phyloP scores from a whole-genome alignment of 192 early-diverging fungal genomes.

The Ambispora gerdemannii region DNA sequence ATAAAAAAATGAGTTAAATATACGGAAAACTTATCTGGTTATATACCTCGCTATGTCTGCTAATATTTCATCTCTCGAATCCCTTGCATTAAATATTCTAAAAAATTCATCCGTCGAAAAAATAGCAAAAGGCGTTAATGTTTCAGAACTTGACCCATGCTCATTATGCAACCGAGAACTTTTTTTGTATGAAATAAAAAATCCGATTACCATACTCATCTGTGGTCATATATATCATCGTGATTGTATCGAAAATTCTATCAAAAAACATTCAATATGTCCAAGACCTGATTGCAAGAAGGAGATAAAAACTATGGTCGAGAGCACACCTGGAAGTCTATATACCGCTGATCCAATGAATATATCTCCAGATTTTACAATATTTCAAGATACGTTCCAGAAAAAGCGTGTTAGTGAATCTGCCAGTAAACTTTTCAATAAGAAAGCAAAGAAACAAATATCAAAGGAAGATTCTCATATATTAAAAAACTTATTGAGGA shows the following conservation, averaged over 20 bases:
- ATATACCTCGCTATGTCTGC: no score
- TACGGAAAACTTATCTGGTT: no score
- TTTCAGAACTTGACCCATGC: conserved; percentile 19
- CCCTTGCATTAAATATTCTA: conserved; percentile 24
- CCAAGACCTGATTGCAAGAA: conserved; percentile 27
- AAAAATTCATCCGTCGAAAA: conserved; percentile 9
- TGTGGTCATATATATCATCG: conserved; percentile 17
- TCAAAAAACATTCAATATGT: conserved; percentile 26
- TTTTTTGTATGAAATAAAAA: conserved; percentile 27
- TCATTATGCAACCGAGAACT: conserved; percentile 18
- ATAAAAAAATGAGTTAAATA: no score
- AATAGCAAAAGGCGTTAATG: neutral
- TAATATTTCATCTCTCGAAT: conserved; percentile 20
- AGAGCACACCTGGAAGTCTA: conserved; percentile 5
- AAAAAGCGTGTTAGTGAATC: no score
- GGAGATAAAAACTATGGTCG: conserved; percentile 16
- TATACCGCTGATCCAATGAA: no score
- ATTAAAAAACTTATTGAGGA: conserved; percentile 7
- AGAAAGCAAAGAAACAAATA: no score
- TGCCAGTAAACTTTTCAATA: no score
- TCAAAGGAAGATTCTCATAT: conserved; percentile 3
- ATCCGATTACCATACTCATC: conserved; percentile 1
- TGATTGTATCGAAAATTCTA: conserved; percentile 12
- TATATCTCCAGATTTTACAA: no score
- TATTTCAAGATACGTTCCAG: no score